Percentiles rank a stretch among this genome's conserved stretches.
Conservation (phyloP, 2,329 filamentous ascomycete species). For the Alternaria sp. region DNA sequence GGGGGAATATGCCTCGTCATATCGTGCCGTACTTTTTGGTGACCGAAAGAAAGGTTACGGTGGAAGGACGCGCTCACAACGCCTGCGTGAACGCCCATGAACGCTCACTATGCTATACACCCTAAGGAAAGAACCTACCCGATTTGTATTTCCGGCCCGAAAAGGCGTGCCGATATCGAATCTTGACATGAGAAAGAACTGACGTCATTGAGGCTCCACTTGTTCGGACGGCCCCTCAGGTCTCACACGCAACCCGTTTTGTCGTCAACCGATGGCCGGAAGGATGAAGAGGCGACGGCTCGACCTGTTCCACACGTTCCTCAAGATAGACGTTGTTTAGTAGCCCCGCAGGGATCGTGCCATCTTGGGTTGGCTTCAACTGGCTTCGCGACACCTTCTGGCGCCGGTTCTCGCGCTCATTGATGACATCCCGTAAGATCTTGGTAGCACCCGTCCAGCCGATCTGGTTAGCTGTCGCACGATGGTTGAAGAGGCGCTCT, state of each 20-base stretch:
- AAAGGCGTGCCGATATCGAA: conserved; percentile 19
- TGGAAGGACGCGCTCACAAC: conserved; percentile 31
- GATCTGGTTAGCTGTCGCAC: conserved; percentile 59
- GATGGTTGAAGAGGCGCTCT: conserved; percentile 70
- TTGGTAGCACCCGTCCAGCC: conserved; percentile 52
- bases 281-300: conserved; percentile 46
- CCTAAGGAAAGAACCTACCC: conserved; percentile 30
- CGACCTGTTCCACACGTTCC: conserved; percentile 50
- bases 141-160: conserved; percentile 20
- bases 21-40: conserved; percentile 47
- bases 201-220: conserved; percentile 1
- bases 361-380: conserved; percentile 34
- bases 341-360: conserved; percentile 29
- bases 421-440: conserved; percentile 54
- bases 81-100: conserved; percentile 41
- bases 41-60: conserved; percentile 24
- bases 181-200: conserved; percentile 17
- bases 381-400: conserved; percentile 42
- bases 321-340: conserved; percentile 44
- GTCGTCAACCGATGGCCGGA: conserved; percentile 49
- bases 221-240: conserved; percentile 13
- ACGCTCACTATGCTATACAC: conserved; percentile 51
- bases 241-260: conserved; percentile 21
- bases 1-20: conserved; percentile 40
- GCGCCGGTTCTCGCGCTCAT: conserved; percentile 55